These are phyloP conservation scores for Vaccinium macrocarpon DNA, from an alignment of 148 eudicot genomes.

Conservation along the genomic window DNA sequence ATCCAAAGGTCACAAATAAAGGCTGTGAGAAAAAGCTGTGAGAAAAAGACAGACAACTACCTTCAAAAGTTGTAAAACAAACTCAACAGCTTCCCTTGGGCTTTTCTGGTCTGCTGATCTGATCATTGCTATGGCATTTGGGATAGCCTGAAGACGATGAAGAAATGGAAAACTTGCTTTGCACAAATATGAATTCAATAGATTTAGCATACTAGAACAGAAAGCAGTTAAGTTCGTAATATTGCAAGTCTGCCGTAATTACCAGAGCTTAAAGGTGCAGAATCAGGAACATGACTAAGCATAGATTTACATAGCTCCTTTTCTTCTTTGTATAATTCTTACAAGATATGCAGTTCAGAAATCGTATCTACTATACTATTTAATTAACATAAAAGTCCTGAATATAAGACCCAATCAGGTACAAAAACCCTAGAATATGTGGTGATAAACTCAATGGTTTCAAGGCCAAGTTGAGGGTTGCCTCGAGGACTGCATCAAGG, in stretches of 20 bases:
- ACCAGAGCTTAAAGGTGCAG: neutral
- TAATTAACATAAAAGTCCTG: neutral
- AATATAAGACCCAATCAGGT: neutral
- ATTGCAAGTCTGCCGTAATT: neutral
- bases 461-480: neutral
- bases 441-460: neutral
- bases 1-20: neutral
- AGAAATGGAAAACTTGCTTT: neutral
- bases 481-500: neutral
- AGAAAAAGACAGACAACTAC: constrained; percentile 27
- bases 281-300: neutral
- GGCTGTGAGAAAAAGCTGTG: neutral
- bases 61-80: constrained; percentile 90
- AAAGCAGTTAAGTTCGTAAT: neutral
- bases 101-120: constrained; percentile 78
- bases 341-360: neutral
- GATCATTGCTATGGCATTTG: constrained; percentile 88
- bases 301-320: neutral
- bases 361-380: neutral
- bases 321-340: neutral
- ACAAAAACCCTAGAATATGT: neutral
- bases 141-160: constrained; percentile 60
- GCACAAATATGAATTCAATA: neutral
- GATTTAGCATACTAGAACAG: neutral
- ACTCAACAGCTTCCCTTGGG: constrained; percentile 98